Evolutionary conservation across 805 yeast species (phyloP), one percentile per base, ranked within the genome.

Genomic region (Zygotorulaspora chibaensis): DNA sequence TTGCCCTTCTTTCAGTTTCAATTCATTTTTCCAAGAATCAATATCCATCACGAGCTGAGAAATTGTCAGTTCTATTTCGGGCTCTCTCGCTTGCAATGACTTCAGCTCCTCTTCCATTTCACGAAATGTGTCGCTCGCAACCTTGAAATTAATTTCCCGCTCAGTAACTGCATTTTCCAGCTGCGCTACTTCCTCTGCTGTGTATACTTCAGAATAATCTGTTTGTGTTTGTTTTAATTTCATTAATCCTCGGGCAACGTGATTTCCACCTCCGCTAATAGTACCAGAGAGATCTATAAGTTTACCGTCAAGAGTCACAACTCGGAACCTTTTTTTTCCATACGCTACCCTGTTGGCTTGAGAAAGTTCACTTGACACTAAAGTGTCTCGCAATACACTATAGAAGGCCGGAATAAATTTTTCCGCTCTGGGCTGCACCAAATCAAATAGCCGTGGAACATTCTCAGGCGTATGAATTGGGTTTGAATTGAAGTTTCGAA

Each of bases 201-300:
- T 71, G 28, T 52, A 57, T 13, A 48, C 20, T 10, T 48, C 43
- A 11, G 75, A 62, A n/a, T 69, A 72, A 3, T 61, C 51, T 1
- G 40, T 28, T 15, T 40, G 45, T 26, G 45, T 54, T 29, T 70
- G 61, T 34, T 75, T 67, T 47, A 58, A 40, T 47, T 74, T 79
- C 96, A 93, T 88, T 2, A 84, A 83, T 5, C 98, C 99, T 41
- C 76, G 76, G 13, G 77, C 74, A 8, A 74, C 76, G 33, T 76
- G 71, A 44, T 74, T 76, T 43, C 98, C 99, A 67, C 99, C 99
- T 57, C 99, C 99, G 38, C 95, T 81, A 83, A 95, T 82, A 1
- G 97, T 87, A 65, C 99, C 99, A 2, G 96, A 85, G 12, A 83
- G 80, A 57, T 90, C 97, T 46, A 93, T 91, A 17, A 93, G 70